phyloP scores from a whole-genome alignment of 108 stramenopile genomes.

The Stephanodiscus minutulus region DNA sequence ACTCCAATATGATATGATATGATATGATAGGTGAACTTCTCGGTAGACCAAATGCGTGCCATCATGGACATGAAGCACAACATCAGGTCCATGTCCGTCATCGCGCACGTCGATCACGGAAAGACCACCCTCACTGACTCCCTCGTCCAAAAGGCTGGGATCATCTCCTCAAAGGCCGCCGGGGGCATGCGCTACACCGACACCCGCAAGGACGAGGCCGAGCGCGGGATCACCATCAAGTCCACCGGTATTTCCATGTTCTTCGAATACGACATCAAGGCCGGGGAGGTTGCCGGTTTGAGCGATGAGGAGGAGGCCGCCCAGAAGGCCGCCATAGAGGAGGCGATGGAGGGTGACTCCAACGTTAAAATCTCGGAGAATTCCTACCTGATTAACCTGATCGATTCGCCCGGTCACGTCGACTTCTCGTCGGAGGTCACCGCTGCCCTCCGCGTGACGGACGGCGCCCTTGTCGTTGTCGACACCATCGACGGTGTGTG shows the following conservation, averaged over 20 bases:
- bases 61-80: conserved; percentile 99
- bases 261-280: conserved; percentile 98
- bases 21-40: conserved; percentile 94
- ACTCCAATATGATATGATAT: not conserved
- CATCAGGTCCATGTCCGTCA: conserved; percentile 99
- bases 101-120: conserved; percentile 99
- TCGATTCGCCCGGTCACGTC: conserved; percentile 99
- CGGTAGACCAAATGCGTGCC: conserved; percentile 98
- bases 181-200: conserved; percentile 99
- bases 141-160: conserved; percentile 99
- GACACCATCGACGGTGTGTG: conserved; percentile 99
- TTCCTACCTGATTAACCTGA: conserved; percentile 99
- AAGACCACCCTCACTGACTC: conserved; percentile 99
- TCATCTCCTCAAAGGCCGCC: conserved; percentile 98
- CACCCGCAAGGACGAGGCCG: conserved; percentile 99
- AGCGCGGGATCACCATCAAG: conserved; percentile 99
- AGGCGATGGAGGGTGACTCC: conserved; percentile 65
- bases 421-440: conserved; percentile 99
- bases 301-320: conserved; percentile 74
- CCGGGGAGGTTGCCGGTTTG: conserved; percentile 79
- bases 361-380: conserved; percentile 94
- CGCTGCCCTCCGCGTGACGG: conserved; percentile 99
- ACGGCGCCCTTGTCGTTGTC: conserved; percentile 99
- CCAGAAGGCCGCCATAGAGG: conserved; percentile 53
- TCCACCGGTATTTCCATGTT: conserved; percentile 99